A percentile compares a stretch with the other conserved stretches of the same genome.
These are phyloP conservation scores for Candida gorgasii DNA, from an alignment of 805 yeast genomes.

Conservation along the genomic window DNA sequence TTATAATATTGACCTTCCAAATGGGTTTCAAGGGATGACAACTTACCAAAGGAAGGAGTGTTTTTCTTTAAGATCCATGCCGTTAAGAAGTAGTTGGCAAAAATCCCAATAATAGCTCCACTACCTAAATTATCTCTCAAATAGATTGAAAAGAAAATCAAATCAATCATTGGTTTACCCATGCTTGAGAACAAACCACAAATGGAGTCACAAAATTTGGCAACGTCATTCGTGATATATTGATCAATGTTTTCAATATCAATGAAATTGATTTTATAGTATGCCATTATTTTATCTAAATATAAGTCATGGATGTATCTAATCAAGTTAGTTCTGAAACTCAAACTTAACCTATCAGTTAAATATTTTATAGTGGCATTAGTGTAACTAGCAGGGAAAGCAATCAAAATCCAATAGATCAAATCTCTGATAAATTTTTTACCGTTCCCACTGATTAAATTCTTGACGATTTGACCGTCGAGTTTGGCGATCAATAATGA, in stretches of 20 bases:
- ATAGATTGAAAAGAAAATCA: conserved; percentile 80
- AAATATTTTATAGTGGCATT: conserved; percentile 85
- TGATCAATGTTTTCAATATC: conserved; percentile 72
- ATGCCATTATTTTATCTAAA: conserved; percentile 75
- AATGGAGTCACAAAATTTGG: conserved; percentile 76
- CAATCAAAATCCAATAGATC: conserved; percentile 83
- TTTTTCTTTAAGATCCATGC: conserved; percentile 70
- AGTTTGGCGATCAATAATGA: conserved; percentile 81
- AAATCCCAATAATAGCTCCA: conserved; percentile 80
- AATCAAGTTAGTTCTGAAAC: conserved; percentile 79
- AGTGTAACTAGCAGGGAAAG: conserved; percentile 90
- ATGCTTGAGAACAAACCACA: conserved; percentile 82
- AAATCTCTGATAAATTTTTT: conserved; percentile 73
- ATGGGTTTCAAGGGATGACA: conserved; percentile 70
- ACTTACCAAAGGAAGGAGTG: conserved; percentile 83
- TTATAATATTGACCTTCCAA: conserved; percentile 89
- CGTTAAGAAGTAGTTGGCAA: conserved; percentile 75
- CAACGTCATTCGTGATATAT: conserved; percentile 82
- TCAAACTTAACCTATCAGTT: conserved; percentile 72
- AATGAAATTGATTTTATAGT: conserved; percentile 68
- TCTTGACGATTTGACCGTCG: conserved; percentile 90
- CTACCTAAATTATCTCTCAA: conserved; percentile 84
- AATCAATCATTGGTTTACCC: conserved; percentile 89
- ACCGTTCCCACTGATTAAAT: conserved; percentile 80
- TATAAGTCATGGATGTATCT: conserved; percentile 90